A percentile compares a stretch with the other conserved stretches of the same genome.
Conservation (phyloP, 768 basidiomycete genomes). For the Amanita fuliginea region DNA sequence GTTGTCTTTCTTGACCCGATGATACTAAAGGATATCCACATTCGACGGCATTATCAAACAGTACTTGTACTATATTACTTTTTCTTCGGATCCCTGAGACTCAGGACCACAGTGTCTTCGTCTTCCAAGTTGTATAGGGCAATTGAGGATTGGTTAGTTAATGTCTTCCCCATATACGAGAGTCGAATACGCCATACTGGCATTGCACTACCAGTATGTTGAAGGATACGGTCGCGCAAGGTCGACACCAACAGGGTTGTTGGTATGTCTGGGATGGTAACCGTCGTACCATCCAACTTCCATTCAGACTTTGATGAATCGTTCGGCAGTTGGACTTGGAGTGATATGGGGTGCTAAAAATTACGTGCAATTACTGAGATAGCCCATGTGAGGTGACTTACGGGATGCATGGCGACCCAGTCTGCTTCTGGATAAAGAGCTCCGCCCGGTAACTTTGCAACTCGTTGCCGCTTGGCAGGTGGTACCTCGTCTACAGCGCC, state of each 20-base stretch:
- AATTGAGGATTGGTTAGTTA: conserved; percentile 78
- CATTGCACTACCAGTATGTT: conserved; percentile 67
- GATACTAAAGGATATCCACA: too few species aligned
- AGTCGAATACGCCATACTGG: conserved; percentile 74
- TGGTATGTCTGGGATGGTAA: conserved; percentile 74
- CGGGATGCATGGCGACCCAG: conserved; percentile 87
- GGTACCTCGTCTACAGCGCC: conserved; percentile 53
- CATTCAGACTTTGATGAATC: conserved; percentile 83
- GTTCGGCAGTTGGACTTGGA: conserved; percentile 74
- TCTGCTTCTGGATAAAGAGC: conserved; percentile 78
- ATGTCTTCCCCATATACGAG: conserved; percentile 72
- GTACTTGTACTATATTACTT: conserved; percentile 26
- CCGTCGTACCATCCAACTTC: conserved; percentile 77
- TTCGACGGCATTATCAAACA: too few species aligned
- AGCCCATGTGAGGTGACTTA: conserved; percentile 19
- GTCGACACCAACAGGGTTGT: conserved; percentile 80
- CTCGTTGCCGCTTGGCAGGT: conserved; percentile 79
- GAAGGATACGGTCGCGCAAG: conserved; percentile 79
- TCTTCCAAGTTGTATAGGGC: conserved; percentile 87
- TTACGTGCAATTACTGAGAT: neutral
- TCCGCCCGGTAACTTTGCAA: conserved; percentile 79
- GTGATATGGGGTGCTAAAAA: conserved; percentile 71
- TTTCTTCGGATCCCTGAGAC: conserved; percentile 68
- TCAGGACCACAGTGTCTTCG: conserved; percentile 73
- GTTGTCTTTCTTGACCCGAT: too few species aligned